phyloP scores from a whole-genome alignment of 2,329 filamentous ascomycete species.

The Aspergillus fischeri region DNA sequence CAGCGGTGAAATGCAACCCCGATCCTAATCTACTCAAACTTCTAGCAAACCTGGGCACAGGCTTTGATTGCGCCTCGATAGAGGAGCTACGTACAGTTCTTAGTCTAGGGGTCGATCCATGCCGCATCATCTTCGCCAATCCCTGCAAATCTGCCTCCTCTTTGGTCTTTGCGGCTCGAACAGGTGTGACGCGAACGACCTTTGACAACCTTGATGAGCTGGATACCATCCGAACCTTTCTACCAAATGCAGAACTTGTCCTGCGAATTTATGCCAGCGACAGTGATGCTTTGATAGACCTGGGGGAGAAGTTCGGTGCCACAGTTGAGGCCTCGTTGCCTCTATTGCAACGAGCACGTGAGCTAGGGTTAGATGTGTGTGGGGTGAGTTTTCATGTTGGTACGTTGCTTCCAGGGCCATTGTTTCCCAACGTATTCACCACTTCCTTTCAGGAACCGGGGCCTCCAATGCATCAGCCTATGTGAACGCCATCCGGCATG shows the following conservation, averaged over 20 bases:
- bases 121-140: slow-evolving; percentile 25
- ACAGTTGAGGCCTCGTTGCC: not conserved
- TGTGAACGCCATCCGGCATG: slow-evolving; percentile 16
- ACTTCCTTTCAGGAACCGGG: slow-evolving; percentile 11
- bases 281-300: slow-evolving; percentile 2
- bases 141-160: slow-evolving; percentile 22
- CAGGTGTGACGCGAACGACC: slow-evolving; percentile 18
- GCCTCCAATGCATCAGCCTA: slow-evolving; percentile 15
- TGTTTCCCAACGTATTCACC: not conserved
- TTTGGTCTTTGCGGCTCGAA: slow-evolving; percentile 15
- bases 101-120: slow-evolving; percentile 21
- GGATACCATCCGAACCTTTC: slow-evolving; percentile 17
- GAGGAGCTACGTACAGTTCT: slow-evolving; percentile 22
- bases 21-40: slow-evolving; percentile 20
- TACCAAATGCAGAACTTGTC: slow-evolving; percentile 19
- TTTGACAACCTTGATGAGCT: slow-evolving; percentile 29
- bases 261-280: slow-evolving; percentile 14
- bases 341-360: slow-evolving; percentile 18
- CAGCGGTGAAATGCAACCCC: slow-evolving; percentile 30
- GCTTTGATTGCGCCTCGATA: slow-evolving; percentile 28
- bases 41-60: slow-evolving; percentile 21
- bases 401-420: slow-evolving; percentile 1
- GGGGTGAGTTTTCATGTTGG: slow-evolving; percentile 29
- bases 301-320: slow-evolving; percentile 5
- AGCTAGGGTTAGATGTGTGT: slow-evolving; percentile 18